A percentile compares a stretch with the other conserved stretches of the same genome.
These are phyloP conservation scores for Aspergillus sp. DNA, from an alignment of 2,329 filamentous ascomycete species.

Conservation along the genomic window DNA sequence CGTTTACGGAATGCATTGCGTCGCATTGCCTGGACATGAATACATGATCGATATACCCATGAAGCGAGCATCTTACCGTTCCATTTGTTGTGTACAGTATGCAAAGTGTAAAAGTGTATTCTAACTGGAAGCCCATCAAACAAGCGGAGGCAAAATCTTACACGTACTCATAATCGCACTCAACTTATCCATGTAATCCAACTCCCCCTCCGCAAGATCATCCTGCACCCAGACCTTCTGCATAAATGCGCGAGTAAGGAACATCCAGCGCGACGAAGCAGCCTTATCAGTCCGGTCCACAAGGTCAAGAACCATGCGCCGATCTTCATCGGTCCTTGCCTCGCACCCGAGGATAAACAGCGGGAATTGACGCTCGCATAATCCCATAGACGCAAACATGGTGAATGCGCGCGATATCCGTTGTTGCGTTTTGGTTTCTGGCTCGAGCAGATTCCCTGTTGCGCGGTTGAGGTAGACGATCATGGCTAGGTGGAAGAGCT, in stretches of 20 bases:
- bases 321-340: slow-evolving; percentile 8
- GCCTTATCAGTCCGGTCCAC: slow-evolving; percentile 6
- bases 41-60: background rate
- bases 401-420: slow-evolving; percentile 1
- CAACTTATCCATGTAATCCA: slow-evolving; percentile 10
- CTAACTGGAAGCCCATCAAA: background rate
- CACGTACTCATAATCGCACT: slow-evolving; percentile 8
- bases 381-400: background rate
- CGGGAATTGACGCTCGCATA: slow-evolving; percentile 11
- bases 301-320: slow-evolving; percentile 7
- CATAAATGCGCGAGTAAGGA: background rate
- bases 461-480: slow-evolving; percentile 9
- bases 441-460: slow-evolving; percentile 1
- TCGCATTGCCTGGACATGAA: background rate
- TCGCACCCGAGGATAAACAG: slow-evolving; percentile 12
- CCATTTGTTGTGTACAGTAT: background rate
- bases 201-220: slow-evolving; percentile 7
- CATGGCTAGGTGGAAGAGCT: slow-evolving; percentile 8
- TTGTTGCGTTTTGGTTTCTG: background rate
- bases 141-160: slow-evolving; percentile 10
- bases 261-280: slow-evolving; percentile 2
- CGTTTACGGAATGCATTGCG: background rate
- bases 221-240: slow-evolving; percentile 13
- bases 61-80: no score
- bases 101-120: background rate